Evolutionary conservation across 176 grass and related monocot genomes (phyloP), one percentile per base, ranked within the genome.

Genomic region (Zizania latifolia): DNA sequence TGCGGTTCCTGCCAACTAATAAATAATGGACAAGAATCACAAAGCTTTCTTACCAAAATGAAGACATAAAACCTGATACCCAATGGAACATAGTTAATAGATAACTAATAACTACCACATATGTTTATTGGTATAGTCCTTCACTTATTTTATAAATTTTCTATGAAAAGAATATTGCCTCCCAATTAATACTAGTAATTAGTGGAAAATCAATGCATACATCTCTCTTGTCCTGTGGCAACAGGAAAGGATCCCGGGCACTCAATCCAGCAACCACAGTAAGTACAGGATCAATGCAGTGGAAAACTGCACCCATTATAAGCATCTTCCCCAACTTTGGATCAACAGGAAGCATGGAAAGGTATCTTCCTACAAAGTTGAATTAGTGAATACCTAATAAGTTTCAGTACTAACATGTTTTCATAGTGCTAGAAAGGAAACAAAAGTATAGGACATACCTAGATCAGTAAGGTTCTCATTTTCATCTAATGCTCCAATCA

Each of bases 271-370:
- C 90, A 9, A 98, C 95, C 55, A 94, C 69, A 5, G 95, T 94
- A 50, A 98, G 82, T 81, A 98, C 50, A 76, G 95, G 95, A 78
- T 98, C 91, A 41, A 98, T 77, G 79, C 95, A 98, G 59, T 79
- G 82, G 56, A 98, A 98, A 76, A 98, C 86, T 77, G 89, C 82
- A 79, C 95, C 95, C 91, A 98, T 98, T 62, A 94, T 90, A 78
- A 98, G 91, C 94, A 98, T 98, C 82, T 98, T 98, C 74, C 94
- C 91, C 64, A 98, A 72, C 79, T 98, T 98, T 1, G 91, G 94
- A 86, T 94, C 94, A 81, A 98, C 89, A 46, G 94, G 94, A 94
- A 98, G 91, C 81, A 94, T 90, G 75, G 94, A 94, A 62, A 98
- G 84, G 82, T 86, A 98, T 64, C 64, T 87, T 44, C 91, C 94